A percentile compares a stretch with the other conserved stretches of the same genome.
These are phyloP conservation scores for Aspergillus jensenii DNA, from an alignment of 2,329 filamentous ascomycete species.

Conservation along the genomic window DNA sequence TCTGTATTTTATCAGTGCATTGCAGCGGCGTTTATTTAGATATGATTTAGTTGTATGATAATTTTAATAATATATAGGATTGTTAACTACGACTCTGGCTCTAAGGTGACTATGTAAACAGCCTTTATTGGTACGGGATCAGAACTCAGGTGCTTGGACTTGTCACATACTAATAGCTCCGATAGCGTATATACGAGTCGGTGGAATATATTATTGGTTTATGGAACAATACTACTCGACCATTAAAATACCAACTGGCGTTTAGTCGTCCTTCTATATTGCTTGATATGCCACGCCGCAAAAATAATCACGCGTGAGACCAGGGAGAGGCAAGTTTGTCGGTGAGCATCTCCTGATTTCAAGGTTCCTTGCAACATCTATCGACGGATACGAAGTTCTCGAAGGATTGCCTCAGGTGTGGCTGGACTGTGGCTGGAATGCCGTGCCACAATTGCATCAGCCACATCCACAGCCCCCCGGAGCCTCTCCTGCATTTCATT, in stretches of 20 bases:
- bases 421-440: constrained; percentile 6
- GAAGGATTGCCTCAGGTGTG: neutral
- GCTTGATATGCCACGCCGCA: too few relatives aligned
- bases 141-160: too few relatives aligned
- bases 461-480: neutral
- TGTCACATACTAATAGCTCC: too few relatives aligned
- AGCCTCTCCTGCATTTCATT: too few relatives aligned
- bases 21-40: constrained; percentile 24
- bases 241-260: too few relatives aligned
- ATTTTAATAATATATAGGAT: constrained; percentile 4
- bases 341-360: neutral
- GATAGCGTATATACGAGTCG: too few relatives aligned
- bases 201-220: too few relatives aligned
- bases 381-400: neutral
- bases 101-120: too few relatives aligned
- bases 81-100: neutral
- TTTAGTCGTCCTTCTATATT: too few relatives aligned
- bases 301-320: too few relatives aligned
- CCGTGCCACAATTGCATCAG: neutral
- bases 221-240: too few relatives aligned
- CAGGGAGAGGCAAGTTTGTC: neutral
- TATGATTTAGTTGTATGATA: constrained; percentile 12
- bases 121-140: too few relatives aligned
- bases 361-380: neutral
- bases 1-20: constrained; percentile 16